Percentiles rank a stretch among this genome's conserved stretches.
These are phyloP conservation scores for Blastocystis hominis DNA, from an alignment of 352 stramenopile species.

Conservation along the genomic window DNA sequence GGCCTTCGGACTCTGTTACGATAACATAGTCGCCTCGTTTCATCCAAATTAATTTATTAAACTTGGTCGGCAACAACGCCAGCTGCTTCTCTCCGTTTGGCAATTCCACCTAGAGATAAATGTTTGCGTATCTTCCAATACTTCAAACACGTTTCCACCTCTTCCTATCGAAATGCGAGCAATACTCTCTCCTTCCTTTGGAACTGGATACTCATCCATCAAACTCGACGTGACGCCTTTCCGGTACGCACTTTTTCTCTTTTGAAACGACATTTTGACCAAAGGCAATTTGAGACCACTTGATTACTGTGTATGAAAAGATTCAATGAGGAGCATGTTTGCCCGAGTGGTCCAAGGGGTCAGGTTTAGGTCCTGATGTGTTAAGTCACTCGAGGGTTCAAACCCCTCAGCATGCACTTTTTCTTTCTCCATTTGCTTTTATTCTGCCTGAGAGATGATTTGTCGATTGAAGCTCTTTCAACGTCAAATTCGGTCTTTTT, in stretches of 20 bases:
- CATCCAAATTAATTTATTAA: slow-evolving; percentile 94
- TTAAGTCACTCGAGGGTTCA: slow-evolving; percentile 59
- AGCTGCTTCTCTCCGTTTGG: slow-evolving; percentile 68
- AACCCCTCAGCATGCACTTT: slow-evolving; percentile 60
- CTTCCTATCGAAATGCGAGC: slow-evolving; percentile 79
- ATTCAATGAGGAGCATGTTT: slow-evolving; percentile 45
- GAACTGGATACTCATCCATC: slow-evolving; percentile 77
- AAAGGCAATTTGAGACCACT: neutral
- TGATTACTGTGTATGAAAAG: too few species aligned
- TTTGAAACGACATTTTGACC: slow-evolving; percentile 75
- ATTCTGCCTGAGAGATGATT: neutral
- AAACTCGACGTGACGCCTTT: slow-evolving; percentile 82
- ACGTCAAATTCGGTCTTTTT: neutral
- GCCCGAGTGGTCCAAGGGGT: slow-evolving; percentile 59
- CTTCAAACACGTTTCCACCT: slow-evolving; percentile 89
- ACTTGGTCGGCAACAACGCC: slow-evolving; percentile 90
- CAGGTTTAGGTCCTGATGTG: slow-evolving; percentile 59
- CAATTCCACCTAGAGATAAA: slow-evolving; percentile 66
- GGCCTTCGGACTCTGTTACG: slow-evolving; percentile 70
- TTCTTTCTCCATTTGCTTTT: neutral
- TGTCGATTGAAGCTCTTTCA: neutral
- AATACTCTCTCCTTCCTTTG: slow-evolving; percentile 77
- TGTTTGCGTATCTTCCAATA: slow-evolving; percentile 63
- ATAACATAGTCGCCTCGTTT: slow-evolving; percentile 92
- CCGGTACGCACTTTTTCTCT: slow-evolving; percentile 77